Base-by-base conservation (phyloP, 257 asterid species). In the Ehretia macrophylla region DNA sequence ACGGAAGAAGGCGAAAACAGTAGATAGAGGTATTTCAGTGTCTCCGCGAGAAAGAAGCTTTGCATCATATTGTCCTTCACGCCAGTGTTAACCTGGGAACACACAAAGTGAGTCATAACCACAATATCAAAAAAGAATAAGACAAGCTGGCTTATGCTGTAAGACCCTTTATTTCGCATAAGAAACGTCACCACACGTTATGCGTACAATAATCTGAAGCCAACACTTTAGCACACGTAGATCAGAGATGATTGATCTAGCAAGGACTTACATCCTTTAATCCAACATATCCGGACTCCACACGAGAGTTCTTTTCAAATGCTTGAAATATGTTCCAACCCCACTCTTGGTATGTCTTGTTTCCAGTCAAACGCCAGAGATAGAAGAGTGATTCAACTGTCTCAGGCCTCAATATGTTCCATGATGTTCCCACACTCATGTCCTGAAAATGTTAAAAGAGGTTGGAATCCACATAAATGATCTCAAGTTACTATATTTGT, bases 381-480 rank as follows among this genome's bases (percentile, higher is more conserved):
- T 94, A 90, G 61, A 94, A 94, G 67, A 94, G 97, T 21, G 99
- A 94, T 75, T 94, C 99, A 38, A 94, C 88, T 65, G 99, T 94
- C 85, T 94, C 99, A 19, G 99, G 99, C 90, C 99, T 83, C 74
- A 94, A 75, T 80, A 90, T 94, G 81, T 90, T 94, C 97, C 99
- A 90, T 37, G 99, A 94, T 56, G 99, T 94, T 69, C 99, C 99
- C 49, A 94, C 99, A 18, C 82, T 87, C 97, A 94, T 85, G 56
- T 90, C 99, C 99, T 94, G 78, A 63, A 52, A 46, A 56, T 45
- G 56, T 35, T 40, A 55, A 8, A 22, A 45, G 22, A 49, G 18
- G 27, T 35, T 9, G 16, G 39, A 55, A 56, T 46, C 40, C 10
- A 38, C 62, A 66, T 11, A 62, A 63, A n/a, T 46, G 1, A 20